These are phyloP conservation scores for Cynara cardunculus DNA, from an alignment of 129 eudicot species.

Conservation along the genomic window DNA sequence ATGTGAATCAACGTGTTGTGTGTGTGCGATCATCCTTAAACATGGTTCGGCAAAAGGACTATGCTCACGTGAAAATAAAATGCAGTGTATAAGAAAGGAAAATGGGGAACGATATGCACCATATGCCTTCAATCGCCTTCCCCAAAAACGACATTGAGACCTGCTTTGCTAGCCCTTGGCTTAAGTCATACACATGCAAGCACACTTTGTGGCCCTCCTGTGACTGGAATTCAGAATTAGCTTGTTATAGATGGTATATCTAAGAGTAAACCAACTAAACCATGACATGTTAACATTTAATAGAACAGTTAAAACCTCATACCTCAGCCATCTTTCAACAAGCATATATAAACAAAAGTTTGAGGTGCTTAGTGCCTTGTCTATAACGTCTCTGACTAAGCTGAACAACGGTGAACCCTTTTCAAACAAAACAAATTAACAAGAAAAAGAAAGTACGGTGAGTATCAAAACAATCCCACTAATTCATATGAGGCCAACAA, in stretches of 20 bases:
- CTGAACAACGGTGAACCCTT: slow-evolving; percentile 5
- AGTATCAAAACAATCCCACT: not conserved
- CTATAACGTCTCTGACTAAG: slow-evolving; percentile 17
- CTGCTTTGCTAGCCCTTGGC: slow-evolving; percentile 83
- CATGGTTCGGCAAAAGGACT: not conserved
- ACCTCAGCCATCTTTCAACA: slow-evolving; percentile 51
- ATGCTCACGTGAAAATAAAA: not conserved
- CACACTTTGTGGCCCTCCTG: slow-evolving; percentile 76
- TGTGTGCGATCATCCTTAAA: not conserved
- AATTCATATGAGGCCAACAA: slow-evolving; percentile 2
- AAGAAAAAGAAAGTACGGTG: slow-evolving; percentile 1
- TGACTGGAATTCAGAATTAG: slow-evolving; percentile 2
- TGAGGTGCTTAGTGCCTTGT: slow-evolving; percentile 16
- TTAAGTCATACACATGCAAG: slow-evolving; percentile 75
- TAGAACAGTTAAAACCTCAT: slow-evolving; percentile 10
- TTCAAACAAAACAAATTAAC: slow-evolving; percentile 8
- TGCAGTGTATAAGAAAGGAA: not conserved
- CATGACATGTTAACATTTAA: not conserved
- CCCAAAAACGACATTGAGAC: slow-evolving; percentile 72
- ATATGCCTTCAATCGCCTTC: slow-evolving; percentile 81
- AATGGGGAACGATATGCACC: slow-evolving; percentile 30
- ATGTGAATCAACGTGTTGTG: not conserved
- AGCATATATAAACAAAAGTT: slow-evolving; percentile 11
- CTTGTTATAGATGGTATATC: not conserved
- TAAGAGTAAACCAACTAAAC: not conserved